A percentile compares a stretch with the other conserved stretches of the same genome.
These are phyloP conservation scores for Colletotrichum noveboracense DNA, from an alignment of 2,329 filamentous ascomycete species.

Conservation along the genomic window DNA sequence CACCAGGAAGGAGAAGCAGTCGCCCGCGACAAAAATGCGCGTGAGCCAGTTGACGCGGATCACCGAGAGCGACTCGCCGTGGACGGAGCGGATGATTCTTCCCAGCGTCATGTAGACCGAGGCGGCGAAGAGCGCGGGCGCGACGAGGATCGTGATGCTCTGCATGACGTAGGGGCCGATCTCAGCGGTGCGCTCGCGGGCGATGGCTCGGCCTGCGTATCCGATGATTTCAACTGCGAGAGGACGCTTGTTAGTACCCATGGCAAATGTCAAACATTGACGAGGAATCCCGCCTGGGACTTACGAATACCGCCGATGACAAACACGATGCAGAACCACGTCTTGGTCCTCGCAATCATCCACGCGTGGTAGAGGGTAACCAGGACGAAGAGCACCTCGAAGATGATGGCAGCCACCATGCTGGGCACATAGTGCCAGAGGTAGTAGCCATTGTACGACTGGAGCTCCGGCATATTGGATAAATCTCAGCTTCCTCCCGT, in stretches of 20 bases:
- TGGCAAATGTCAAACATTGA: neutral
- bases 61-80: slow-evolving; percentile 37
- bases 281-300: slow-evolving; percentile 25
- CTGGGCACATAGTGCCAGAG: slow-evolving; percentile 45
- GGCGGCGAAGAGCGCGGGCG: slow-evolving; percentile 53
- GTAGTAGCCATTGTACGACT: slow-evolving; percentile 36
- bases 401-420: slow-evolving; percentile 46
- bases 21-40: slow-evolving; percentile 59
- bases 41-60: slow-evolving; percentile 49
- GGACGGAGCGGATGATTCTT: slow-evolving; percentile 44
- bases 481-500: neutral
- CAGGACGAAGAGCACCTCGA: slow-evolving; percentile 45
- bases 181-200: slow-evolving; percentile 31
- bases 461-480: slow-evolving; percentile 31
- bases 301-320: slow-evolving; percentile 52
- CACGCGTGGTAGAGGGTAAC: slow-evolving; percentile 43
- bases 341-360: slow-evolving; percentile 46
- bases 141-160: slow-evolving; percentile 48
- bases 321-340: slow-evolving; percentile 58
- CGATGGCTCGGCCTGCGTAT: slow-evolving; percentile 38
- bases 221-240: slow-evolving; percentile 49
- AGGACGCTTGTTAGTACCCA: neutral
- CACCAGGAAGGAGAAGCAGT: slow-evolving; percentile 56
- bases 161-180: slow-evolving; percentile 47
- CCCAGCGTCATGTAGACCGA: slow-evolving; percentile 57